Evolutionary conservation across 2,329 filamentous ascomycete species (phyloP), one percentile per base, ranked within the genome.

Genomic region (Penicillium carneum): DNA sequence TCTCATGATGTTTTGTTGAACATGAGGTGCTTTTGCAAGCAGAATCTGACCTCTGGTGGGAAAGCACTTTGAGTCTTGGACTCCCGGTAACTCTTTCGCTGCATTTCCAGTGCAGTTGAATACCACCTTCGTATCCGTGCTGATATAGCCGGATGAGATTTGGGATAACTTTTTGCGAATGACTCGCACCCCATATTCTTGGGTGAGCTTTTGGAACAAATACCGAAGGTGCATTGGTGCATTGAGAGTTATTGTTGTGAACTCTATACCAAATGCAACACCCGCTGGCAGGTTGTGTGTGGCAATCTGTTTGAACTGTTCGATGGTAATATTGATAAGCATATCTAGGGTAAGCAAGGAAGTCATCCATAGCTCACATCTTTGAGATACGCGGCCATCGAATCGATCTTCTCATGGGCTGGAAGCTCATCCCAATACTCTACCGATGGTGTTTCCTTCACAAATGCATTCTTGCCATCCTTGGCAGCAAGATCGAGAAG

Each of bases 351-450:
- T 10, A 6, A 14, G 14, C 6, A 39, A 31, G 16, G 7, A 20
- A n/a, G 2, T 14, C 1, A 10, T 16, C 20, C 7, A 31, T 14
- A 26, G 26, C 57, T 54, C 16, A 79, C 78, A 61, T 81, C 75
- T 52, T 80, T 72, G 0, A 82, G 71, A 61, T 82, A 82, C 23
- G 74, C 72, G 0, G 76, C 72, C 67, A 82, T 79, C 8, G 70
- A 68, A 48, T 76, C 71, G 61, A 82, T 79, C 70, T 81, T 82
- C 10, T 78, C 75, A 5, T 68, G 64, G 0, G 78, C 72, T 3
- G 77, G 74, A 3, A 74, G 64, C 42, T 77, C 74, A 50, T 81
- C 78, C 79, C 79, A 82, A 23, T 77, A 72, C 65, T 82, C 80
- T 0, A 72, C 74, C 0, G 79, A 79, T 38, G 52, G 12, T 4